These are phyloP conservation scores for Plantago lanceolata DNA, from an alignment of 305 asterid genomes.

Conservation along the genomic window DNA sequence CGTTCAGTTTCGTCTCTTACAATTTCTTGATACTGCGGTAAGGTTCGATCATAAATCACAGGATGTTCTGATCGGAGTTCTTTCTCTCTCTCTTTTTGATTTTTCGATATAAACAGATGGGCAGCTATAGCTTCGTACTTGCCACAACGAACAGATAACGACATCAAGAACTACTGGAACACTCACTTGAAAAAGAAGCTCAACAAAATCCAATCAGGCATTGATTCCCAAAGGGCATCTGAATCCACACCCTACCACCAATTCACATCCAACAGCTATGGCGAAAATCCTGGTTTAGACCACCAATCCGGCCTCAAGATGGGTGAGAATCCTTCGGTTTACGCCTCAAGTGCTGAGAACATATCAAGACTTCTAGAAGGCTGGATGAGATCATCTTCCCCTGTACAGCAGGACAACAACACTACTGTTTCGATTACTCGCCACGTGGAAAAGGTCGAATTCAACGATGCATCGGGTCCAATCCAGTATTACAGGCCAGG, in stretches of 20 bases:
- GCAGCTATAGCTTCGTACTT: constrained; percentile 96
- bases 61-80: background rate
- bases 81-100: background rate
- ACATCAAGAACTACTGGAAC: constrained; percentile 95
- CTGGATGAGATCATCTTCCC: constrained; percentile 83
- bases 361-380: constrained; percentile 84
- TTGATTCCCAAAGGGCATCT: constrained; percentile 32
- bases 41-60: background rate
- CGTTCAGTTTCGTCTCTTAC: background rate
- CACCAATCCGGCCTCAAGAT: constrained; percentile 12
- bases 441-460: constrained; percentile 15
- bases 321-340: constrained; percentile 36
- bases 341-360: constrained; percentile 85
- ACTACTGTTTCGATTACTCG: constrained; percentile 8
- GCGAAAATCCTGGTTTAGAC: background rate
- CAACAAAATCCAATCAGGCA: constrained; percentile 45
- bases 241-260: constrained; percentile 34
- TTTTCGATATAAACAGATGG: constrained; percentile 62
- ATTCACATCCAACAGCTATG: constrained; percentile 27
- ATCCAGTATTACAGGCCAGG: constrained; percentile 36
- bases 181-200: constrained; percentile 91
- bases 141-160: constrained; percentile 91
- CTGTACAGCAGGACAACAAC: constrained; percentile 26
- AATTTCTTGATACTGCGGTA: background rate
- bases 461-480: constrained; percentile 15